A percentile compares a stretch with the other conserved stretches of the same genome.
phyloP scores from a whole-genome alignment of 75 land plant genomes.

The Ceratopteris richardii region DNA sequence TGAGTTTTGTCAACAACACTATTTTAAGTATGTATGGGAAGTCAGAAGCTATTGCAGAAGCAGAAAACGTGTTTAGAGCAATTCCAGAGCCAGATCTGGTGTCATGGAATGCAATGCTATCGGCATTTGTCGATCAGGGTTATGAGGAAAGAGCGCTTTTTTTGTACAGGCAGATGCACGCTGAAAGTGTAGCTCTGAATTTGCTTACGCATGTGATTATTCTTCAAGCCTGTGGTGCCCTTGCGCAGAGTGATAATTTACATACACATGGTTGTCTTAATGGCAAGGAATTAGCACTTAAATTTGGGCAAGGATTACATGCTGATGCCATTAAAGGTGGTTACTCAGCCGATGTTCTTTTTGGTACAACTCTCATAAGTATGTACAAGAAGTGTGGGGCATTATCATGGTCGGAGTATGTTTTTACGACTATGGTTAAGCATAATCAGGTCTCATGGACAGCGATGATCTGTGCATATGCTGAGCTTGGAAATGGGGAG shows the following conservation, averaged over 20 bases:
- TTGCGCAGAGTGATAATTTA: too few relatives aligned
- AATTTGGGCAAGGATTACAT: conserved; percentile 22
- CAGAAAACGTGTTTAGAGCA: background rate
- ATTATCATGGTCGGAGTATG: background rate
- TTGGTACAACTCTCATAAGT: background rate
- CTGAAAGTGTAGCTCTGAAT: conserved; percentile 23
- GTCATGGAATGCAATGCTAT: conserved; percentile 4
- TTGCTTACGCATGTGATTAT: conserved; percentile 34
- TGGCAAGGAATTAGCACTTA: too few relatives aligned
- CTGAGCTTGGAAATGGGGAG: too few relatives aligned
- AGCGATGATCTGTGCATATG: background rate
- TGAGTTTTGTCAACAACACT: background rate
- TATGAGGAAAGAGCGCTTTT: background rate
- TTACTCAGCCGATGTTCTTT: conserved; percentile 5
- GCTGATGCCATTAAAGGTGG: conserved; percentile 20
- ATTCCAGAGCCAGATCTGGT: background rate
- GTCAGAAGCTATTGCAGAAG: background rate
- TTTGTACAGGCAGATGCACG: background rate
- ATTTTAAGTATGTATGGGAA: background rate
- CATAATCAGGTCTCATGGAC: background rate
- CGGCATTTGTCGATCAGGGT: background rate
- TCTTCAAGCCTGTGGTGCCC: conserved; percentile 33
- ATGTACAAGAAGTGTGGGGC: conserved; percentile 1
- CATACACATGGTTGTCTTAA: too few relatives aligned
- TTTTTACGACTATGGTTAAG: background rate